Percentiles rank a stretch among this genome's conserved stretches.
Conservation (phyloP, 2,329 filamentous ascomycete genomes). For the Beauveria rudraprayagi region DNA sequence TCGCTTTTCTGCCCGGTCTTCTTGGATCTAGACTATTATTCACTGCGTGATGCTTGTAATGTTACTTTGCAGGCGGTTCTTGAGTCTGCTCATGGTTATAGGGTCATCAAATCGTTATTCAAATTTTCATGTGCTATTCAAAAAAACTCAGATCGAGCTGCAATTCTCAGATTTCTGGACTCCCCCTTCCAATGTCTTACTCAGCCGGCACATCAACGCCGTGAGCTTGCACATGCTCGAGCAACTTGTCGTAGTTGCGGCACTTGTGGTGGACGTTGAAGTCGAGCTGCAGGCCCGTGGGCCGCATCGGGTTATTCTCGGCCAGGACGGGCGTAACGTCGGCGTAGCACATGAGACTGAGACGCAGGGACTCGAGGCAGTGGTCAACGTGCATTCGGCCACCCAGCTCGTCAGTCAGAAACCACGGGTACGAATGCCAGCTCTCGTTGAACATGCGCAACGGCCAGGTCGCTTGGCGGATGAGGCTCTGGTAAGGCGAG, state of each 20-base stretch:
- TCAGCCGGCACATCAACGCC: slow-evolving; percentile 3
- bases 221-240: slow-evolving; percentile 9
- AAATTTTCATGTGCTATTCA: neutral
- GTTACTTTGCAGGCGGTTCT: neutral
- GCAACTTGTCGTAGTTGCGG: slow-evolving; percentile 13
- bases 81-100: neutral
- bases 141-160: neutral
- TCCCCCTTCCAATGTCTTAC: neutral
- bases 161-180: neutral
- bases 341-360: slow-evolving; percentile 14
- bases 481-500: slow-evolving; percentile 9
- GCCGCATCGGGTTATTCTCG: neutral
- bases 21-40: no score
- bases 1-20: neutral
- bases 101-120: neutral
- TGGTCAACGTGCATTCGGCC: slow-evolving; percentile 15
- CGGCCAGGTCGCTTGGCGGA: slow-evolving; percentile 12
- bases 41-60: neutral
- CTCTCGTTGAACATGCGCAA: slow-evolving; percentile 11
- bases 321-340: slow-evolving; percentile 14
- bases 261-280: slow-evolving; percentile 16
- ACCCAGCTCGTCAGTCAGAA: slow-evolving; percentile 10
- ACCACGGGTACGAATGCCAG: slow-evolving; percentile 12
- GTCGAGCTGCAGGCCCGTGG: slow-evolving; percentile 7
- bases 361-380: slow-evolving; percentile 14